These are phyloP conservation scores for Cladophialophora chaetospira DNA, from an alignment of 2,329 filamentous ascomycete genomes.

Conservation along the genomic window DNA sequence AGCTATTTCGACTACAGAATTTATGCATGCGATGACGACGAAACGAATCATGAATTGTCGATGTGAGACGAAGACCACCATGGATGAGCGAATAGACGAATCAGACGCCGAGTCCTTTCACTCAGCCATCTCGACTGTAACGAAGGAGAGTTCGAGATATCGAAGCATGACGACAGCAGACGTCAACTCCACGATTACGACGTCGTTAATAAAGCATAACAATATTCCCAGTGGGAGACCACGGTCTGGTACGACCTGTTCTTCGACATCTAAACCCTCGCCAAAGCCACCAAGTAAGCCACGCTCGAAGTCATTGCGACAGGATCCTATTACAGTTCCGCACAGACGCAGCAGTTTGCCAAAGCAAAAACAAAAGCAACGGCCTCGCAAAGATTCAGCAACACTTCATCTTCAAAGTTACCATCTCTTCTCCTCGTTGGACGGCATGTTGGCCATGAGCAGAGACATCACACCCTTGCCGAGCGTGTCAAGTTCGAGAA, in stretches of 20 bases:
- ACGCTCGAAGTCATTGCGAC: constrained; percentile 4
- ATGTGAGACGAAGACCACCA: constrained; percentile 1
- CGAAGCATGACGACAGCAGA: neutral
- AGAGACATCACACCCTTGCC: constrained; percentile 21
- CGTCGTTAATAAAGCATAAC: neutral
- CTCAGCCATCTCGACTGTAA: constrained; percentile 23
- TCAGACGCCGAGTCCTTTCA: constrained; percentile 30
- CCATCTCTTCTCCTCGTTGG: constrained; percentile 23
- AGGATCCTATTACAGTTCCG: constrained; percentile 10
- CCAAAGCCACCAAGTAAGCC: neutral
- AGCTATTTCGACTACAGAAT: neutral
- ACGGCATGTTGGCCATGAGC: constrained; percentile 21
- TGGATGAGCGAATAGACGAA: neutral
- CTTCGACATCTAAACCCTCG: neutral
- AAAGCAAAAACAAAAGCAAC: constrained; percentile 1
- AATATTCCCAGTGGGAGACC: constrained; percentile 1
- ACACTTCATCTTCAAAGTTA: constrained; percentile 22
- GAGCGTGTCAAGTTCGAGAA: constrained; percentile 14
- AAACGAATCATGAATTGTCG: constrained; percentile 17
- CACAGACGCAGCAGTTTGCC: constrained; percentile 17
- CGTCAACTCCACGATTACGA: neutral
- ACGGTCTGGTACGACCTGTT: neutral
- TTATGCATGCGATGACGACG: constrained; percentile 11
- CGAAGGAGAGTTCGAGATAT: neutral
- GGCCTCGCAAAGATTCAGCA: constrained; percentile 12